These are phyloP conservation scores for Chaetomium tenue DNA, from an alignment of 495 filamentous ascomycete species.

Conservation along the genomic window DNA sequence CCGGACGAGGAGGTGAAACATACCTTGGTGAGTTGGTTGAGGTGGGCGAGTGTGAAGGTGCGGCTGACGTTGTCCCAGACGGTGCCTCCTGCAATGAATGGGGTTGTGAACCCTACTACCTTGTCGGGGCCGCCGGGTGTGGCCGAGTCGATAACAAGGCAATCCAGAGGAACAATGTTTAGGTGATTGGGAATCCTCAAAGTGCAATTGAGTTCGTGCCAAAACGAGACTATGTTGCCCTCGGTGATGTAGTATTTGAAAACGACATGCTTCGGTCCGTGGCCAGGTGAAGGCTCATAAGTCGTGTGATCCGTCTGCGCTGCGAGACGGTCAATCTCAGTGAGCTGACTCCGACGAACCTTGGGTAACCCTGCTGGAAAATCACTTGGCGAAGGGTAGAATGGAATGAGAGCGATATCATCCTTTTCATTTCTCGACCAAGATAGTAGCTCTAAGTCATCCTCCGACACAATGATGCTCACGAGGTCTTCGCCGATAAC, in stretches of 20 bases:
- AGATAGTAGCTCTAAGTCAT: conserved; percentile 7
- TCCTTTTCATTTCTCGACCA: neutral
- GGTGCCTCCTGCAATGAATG: conserved; percentile 18
- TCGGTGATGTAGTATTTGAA: conserved; percentile 25
- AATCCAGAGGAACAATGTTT: conserved; percentile 39
- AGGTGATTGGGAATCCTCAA: conserved; percentile 37
- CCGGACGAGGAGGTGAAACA: neutral
- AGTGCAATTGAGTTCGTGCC: conserved; percentile 40
- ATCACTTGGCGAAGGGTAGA: conserved; percentile 6
- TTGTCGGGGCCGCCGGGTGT: neutral
- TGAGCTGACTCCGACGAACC: conserved; percentile 15
- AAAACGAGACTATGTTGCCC: conserved; percentile 25
- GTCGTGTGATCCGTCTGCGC: conserved; percentile 14
- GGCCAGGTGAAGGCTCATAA: conserved; percentile 8
- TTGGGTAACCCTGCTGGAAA: conserved; percentile 2
- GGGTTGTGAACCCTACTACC: conserved; percentile 23
- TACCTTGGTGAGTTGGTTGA: conserved; percentile 16
- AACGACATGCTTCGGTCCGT: conserved; percentile 11
- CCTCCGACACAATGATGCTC: neutral
- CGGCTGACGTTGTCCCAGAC: conserved; percentile 10
- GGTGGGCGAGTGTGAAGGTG: conserved; percentile 20
- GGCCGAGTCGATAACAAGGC: conserved; percentile 35
- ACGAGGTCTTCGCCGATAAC: conserved; percentile 4
- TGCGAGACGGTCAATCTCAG: conserved; percentile 18
- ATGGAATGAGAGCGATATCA: conserved; percentile 7